phyloP scores from a whole-genome alignment of 2,329 filamentous ascomycete genomes.

The Xylariales sp. region DNA sequence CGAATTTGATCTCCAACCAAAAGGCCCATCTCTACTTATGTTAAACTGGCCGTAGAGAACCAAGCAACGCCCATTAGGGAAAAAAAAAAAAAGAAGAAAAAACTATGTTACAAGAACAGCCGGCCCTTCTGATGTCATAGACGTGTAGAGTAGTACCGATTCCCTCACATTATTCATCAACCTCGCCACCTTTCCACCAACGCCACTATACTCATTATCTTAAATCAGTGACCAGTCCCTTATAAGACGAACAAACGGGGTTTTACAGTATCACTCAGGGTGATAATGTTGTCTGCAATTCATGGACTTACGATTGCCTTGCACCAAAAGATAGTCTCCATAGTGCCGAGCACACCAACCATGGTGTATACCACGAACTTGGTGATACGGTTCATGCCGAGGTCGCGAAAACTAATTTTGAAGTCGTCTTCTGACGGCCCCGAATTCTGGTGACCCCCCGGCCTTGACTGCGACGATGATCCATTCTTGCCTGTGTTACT shows the following conservation, averaged over 20 bases:
- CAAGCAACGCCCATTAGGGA: neutral
- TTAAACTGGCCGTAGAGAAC: neutral
- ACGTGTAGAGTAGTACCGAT: neutral
- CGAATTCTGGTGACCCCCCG: neutral
- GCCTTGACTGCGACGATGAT: neutral
- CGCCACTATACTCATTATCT: slow-evolving; percentile 26
- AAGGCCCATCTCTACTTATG: neutral
- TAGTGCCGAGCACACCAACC: slow-evolving; percentile 48
- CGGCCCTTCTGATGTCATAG: no score
- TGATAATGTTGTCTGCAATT: neutral
- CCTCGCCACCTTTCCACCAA: slow-evolving; percentile 29
- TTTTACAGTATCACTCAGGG: slow-evolving; percentile 36
- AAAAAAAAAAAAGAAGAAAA: no score
- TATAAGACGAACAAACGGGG: neutral
- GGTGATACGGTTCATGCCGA: slow-evolving; percentile 48
- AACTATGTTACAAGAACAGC: neutral
- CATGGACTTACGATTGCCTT: slow-evolving; percentile 38
- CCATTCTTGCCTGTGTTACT: slow-evolving; percentile 8
- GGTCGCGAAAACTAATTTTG: slow-evolving; percentile 44
- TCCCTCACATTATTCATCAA: slow-evolving; percentile 11
- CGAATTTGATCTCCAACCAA: neutral
- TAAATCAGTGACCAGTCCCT: slow-evolving; percentile 16
- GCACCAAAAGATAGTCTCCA: slow-evolving; percentile 51
- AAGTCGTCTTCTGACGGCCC: slow-evolving; percentile 25
- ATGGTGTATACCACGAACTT: slow-evolving; percentile 46